Percentiles rank a stretch among this genome's conserved stretches.
These are phyloP conservation scores for Trypanosoma scelopori DNA, from an alignment of 208 protist genomes.

Conservation along the genomic window DNA sequence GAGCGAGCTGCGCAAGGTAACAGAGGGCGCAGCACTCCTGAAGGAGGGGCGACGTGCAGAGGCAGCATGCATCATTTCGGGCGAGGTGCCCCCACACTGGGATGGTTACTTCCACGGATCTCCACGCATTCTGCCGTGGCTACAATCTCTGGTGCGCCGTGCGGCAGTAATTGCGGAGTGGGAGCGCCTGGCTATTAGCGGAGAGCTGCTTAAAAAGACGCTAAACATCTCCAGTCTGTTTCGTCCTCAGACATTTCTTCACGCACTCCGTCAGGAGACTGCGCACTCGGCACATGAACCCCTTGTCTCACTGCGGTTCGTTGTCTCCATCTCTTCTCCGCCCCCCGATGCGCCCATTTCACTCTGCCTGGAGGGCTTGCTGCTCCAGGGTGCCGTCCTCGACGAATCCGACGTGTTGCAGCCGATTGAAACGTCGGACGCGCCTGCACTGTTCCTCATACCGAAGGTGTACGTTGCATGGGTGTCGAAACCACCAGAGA, in stretches of 20 bases:
- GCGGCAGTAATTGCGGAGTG: slow-evolving; percentile 77
- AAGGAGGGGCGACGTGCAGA: slow-evolving; percentile 74
- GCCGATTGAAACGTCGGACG: slow-evolving; percentile 78
- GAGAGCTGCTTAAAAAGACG: slow-evolving; percentile 64
- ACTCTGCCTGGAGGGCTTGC: slow-evolving; percentile 69
- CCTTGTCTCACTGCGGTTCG: slow-evolving; percentile 80
- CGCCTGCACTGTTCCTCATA: slow-evolving; percentile 75
- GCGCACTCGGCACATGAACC: slow-evolving; percentile 71
- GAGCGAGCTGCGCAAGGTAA: slow-evolving; percentile 78
- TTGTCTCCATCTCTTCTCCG: slow-evolving; percentile 50
- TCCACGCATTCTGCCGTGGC: slow-evolving; percentile 75
- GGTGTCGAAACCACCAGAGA: slow-evolving; percentile 33
- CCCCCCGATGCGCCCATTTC: slow-evolving; percentile 44
- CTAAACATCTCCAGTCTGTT: slow-evolving; percentile 90
- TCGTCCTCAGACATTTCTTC: slow-evolving; percentile 93
- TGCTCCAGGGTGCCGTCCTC: slow-evolving; percentile 86
- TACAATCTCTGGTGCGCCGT: slow-evolving; percentile 83
- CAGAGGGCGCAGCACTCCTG: slow-evolving; percentile 89
- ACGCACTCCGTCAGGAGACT: slow-evolving; percentile 95
- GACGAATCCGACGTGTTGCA: slow-evolving; percentile 69
- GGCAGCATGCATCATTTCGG: slow-evolving; percentile 77
- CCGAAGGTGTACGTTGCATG: slow-evolving; percentile 75
- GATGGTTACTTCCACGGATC: slow-evolving; percentile 86
- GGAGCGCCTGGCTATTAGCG: slow-evolving; percentile 44
- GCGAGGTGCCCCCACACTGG: slow-evolving; percentile 89